phyloP scores from a whole-genome alignment of 495 filamentous ascomycete species.

The Daldinia loculata region DNA sequence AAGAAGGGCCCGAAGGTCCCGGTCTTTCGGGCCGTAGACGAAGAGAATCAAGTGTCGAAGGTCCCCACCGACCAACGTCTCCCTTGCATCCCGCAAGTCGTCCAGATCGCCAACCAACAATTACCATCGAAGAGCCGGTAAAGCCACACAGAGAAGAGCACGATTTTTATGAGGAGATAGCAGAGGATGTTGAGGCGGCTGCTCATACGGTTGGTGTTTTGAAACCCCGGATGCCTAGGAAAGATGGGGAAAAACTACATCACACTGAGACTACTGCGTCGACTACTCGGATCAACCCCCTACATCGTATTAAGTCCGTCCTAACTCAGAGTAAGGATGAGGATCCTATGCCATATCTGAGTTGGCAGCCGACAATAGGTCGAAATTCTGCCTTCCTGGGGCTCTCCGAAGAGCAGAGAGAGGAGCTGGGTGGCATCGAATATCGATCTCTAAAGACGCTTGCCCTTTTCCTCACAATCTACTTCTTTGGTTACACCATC shows the following conservation, averaged over 20 bases:
- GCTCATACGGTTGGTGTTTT: slow-evolving; percentile 46
- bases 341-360: slow-evolving; percentile 80
- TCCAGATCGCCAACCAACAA: slow-evolving; percentile 61
- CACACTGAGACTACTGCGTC: slow-evolving; percentile 38
- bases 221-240: slow-evolving; percentile 49
- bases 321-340: slow-evolving; percentile 56
- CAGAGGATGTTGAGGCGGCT: slow-evolving; percentile 49
- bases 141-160: slow-evolving; percentile 43
- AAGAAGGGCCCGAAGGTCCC: slow-evolving; percentile 40
- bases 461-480: slow-evolving; percentile 75
- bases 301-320: slow-evolving; percentile 43
- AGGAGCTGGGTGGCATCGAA: slow-evolving; percentile 94
- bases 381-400: slow-evolving; percentile 92
- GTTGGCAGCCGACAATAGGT: slow-evolving; percentile 90
- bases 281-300: slow-evolving; percentile 23
- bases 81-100: slow-evolving; percentile 43
- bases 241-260: slow-evolving; percentile 41
- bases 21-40: slow-evolving; percentile 14
- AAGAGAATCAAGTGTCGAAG: slow-evolving; percentile 40
- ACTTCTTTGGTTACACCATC: slow-evolving; percentile 78
- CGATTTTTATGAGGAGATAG: slow-evolving; percentile 45
- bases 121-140: slow-evolving; percentile 71
- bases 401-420: slow-evolving; percentile 85
- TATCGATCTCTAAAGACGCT: slow-evolving; percentile 90
- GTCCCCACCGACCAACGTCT: slow-evolving; percentile 26